phyloP scores from a whole-genome alignment of 495 filamentous ascomycete genomes.

The Aspergillus nanangensis region DNA sequence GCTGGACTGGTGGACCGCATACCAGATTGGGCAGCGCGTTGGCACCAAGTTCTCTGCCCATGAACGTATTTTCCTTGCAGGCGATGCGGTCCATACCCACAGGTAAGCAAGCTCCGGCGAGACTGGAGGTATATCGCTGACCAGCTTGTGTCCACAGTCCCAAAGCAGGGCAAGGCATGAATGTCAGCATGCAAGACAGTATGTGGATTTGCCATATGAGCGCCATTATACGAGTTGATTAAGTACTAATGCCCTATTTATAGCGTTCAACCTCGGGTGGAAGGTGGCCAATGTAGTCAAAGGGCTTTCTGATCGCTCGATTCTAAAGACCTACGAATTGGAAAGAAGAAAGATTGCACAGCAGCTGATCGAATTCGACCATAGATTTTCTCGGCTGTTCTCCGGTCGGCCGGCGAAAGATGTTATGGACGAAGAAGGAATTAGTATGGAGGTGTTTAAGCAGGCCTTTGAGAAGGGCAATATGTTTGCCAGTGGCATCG shows the following conservation, averaged over 20 bases:
- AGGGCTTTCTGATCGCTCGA: constrained; percentile 10
- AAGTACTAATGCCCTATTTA: no score
- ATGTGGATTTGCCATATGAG: not conserved
- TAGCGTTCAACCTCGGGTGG: constrained; percentile 47
- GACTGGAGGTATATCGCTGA: no score
- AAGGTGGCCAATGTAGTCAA: constrained; percentile 41
- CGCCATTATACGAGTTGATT: no score
- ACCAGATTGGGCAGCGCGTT: constrained; percentile 6
- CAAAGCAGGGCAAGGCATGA: constrained; percentile 50
- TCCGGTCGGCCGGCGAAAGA: constrained; percentile 7
- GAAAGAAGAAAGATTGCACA: constrained; percentile 28
- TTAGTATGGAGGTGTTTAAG: constrained; percentile 12
- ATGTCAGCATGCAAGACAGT: constrained; percentile 47
- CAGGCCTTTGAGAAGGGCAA: constrained; percentile 4
- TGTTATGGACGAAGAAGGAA: constrained; percentile 1
- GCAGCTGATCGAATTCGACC: constrained; percentile 14
- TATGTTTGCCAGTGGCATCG: not conserved
- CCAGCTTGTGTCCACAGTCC: no score
- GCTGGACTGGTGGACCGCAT: constrained; percentile 4
- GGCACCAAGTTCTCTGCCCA: constrained; percentile 1
- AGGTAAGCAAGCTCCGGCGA: constrained; percentile 3
- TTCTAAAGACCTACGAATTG: constrained; percentile 30
- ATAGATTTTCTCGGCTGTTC: constrained; percentile 5
- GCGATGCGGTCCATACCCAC: constrained; percentile 51
- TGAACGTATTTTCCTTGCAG: constrained; percentile 38